These are phyloP conservation scores for Magnolia sinica DNA, from an alignment of 164 flowering plant genomes.

Conservation along the genomic window DNA sequence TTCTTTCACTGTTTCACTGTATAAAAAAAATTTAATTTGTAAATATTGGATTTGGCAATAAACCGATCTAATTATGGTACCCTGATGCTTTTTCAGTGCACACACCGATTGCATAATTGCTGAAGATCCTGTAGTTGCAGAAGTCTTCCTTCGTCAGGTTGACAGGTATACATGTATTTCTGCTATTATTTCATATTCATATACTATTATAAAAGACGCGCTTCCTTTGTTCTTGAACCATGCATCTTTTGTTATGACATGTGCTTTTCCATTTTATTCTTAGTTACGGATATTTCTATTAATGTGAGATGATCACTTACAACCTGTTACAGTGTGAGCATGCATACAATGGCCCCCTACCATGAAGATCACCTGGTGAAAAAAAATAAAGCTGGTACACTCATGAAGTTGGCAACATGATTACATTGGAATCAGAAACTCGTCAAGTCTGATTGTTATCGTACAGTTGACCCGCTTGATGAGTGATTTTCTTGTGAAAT, in stretches of 20 bases:
- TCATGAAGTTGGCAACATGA: no score
- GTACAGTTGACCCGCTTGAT: background rate
- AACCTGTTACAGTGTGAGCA: no score
- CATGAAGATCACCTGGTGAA: no score
- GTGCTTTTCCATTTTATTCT: background rate
- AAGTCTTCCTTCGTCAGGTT: conserved; percentile 67
- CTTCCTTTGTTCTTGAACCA: background rate
- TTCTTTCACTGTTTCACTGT: background rate
- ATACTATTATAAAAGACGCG: background rate
- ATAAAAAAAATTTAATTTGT: background rate
- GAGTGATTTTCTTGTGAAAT: background rate
- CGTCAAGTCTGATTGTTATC: background rate
- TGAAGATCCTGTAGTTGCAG: conserved; percentile 72
- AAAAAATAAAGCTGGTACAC: no score
- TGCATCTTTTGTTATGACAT: background rate
- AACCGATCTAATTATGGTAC: background rate
- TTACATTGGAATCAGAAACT: background rate
- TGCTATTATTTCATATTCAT: background rate
- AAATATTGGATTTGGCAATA: background rate
- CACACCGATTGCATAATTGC: conserved; percentile 92
- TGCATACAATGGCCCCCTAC: background rate
- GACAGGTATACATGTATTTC: conserved; percentile 55
- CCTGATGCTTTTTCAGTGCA: conserved; percentile 46
- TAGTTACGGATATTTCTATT: background rate
- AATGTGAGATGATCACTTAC: background rate